Percentiles rank a stretch among this genome's conserved stretches.
phyloP scores from a whole-genome alignment of 148 eudicot species.

The Diospyros lotus region DNA sequence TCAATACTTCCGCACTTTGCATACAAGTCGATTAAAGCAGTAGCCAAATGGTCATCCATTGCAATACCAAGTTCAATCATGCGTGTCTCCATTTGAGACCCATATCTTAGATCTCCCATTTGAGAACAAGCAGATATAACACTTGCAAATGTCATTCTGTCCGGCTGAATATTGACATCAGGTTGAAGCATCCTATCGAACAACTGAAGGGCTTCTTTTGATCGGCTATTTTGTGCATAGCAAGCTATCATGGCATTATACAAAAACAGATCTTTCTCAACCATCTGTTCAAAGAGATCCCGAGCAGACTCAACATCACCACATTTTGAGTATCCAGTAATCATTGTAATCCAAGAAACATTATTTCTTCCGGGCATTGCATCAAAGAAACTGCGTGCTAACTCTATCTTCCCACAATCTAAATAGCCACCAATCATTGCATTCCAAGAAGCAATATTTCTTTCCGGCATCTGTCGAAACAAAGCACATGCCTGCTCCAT shows the following conservation, averaged over 20 bases:
- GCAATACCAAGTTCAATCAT: conserved; percentile 36
- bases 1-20: conserved; percentile 71
- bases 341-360: conserved; percentile 65
- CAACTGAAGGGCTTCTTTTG: conserved; percentile 65
- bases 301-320: conserved; percentile 63
- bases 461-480: conserved; percentile 59
- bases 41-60: conserved; percentile 68
- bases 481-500: conserved; percentile 57
- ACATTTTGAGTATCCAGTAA: conserved; percentile 63
- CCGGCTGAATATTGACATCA: conserved; percentile 41
- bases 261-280: conserved; percentile 37
- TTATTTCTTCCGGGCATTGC: conserved; percentile 60
- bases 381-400: conserved; percentile 57
- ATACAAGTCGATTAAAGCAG: conserved; percentile 67
- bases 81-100: conserved; percentile 52
- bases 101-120: conserved; percentile 51
- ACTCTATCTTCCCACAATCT: conserved; percentile 51
- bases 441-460: conserved; percentile 76
- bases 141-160: conserved; percentile 76
- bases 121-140: conserved; percentile 83
- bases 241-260: conserved; percentile 86
- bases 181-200: conserved; percentile 50
- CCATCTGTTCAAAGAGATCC: conserved; percentile 35
- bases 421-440: conserved; percentile 67
- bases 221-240: conserved; percentile 62